A percentile compares a stretch with the other conserved stretches of the same genome.
Conservation (phyloP, 1,284 basidiomycete genomes). For the Sutorius eximius region DNA sequence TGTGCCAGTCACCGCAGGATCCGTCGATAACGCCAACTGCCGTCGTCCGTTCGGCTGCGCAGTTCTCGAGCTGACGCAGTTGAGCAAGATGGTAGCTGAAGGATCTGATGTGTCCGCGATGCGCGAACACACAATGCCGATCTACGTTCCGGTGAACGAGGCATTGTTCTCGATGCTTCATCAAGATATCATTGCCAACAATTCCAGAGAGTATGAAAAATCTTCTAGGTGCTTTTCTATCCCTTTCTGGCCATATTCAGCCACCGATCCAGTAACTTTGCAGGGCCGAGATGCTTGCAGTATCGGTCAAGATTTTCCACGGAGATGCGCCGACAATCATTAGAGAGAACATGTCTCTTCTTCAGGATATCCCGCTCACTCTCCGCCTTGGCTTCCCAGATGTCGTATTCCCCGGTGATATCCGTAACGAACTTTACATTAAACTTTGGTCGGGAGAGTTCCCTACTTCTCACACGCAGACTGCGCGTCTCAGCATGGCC, state of each 20-base stretch:
- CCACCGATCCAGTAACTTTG: slow-evolving; percentile 8
- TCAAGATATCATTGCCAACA: slow-evolving; percentile 88
- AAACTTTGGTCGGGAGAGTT: slow-evolving; percentile 93
- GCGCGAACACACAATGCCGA: slow-evolving; percentile 85
- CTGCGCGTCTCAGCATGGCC: slow-evolving; percentile 57
- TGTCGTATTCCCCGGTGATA: slow-evolving; percentile 90
- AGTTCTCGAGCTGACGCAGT: slow-evolving; percentile 80
- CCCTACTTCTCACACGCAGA: slow-evolving; percentile 50
- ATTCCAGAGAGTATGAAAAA: slow-evolving; percentile 81
- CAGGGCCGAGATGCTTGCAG: slow-evolving; percentile 82
- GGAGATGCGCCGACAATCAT: slow-evolving; percentile 78
- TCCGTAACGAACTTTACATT: slow-evolving; percentile 94
- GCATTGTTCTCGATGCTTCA: slow-evolving; percentile 89
- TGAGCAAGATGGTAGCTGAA: slow-evolving; percentile 67
- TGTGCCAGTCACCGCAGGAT: slow-evolving; percentile 24
- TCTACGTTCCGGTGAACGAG: slow-evolving; percentile 85
- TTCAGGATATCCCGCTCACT: slow-evolving; percentile 81
- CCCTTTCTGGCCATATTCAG: not conserved
- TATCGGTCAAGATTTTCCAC: slow-evolving; percentile 89
- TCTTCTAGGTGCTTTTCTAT: slow-evolving; percentile 62
- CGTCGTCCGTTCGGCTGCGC: slow-evolving; percentile 94
- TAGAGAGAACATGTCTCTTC: slow-evolving; percentile 83
- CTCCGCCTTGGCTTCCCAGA: slow-evolving; percentile 95
- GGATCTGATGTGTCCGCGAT: slow-evolving; percentile 59
- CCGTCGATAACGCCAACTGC: slow-evolving; percentile 49